These are phyloP conservation scores for Mychonastes homosphaera DNA, from an alignment of 139 green algal species.

Conservation along the genomic window DNA sequence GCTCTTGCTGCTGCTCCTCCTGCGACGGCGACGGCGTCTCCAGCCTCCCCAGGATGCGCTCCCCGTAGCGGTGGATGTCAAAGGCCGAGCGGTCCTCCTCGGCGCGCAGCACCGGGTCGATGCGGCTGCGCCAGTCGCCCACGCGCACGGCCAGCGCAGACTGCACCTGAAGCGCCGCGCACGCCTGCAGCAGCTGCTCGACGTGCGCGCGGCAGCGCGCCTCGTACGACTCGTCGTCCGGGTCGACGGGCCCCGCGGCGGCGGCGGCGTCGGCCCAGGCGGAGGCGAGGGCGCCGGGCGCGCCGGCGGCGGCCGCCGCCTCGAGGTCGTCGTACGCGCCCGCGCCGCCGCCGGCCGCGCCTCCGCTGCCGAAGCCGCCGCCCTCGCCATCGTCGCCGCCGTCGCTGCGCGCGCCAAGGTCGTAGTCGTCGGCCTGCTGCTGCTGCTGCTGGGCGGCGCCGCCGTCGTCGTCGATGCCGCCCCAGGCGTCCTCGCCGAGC, in stretches of 20 bases:
- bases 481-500: no score
- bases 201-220: constrained; percentile 4
- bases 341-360: no score
- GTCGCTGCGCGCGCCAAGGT: no score
- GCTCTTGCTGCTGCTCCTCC: constrained; percentile 1
- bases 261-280: not conserved
- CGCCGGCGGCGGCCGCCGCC: not conserved
- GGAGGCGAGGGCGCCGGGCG: not conserved
- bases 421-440: constrained; percentile 10
- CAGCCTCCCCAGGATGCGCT: constrained; percentile 30
- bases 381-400: not conserved
- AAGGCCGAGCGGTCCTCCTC: constrained; percentile 39
- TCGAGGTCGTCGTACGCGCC: not conserved
- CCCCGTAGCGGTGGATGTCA: constrained; percentile 52
- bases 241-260: not conserved
- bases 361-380: not conserved
- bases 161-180: constrained; percentile 33
- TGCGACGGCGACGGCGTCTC: not conserved
- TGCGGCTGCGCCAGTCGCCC: constrained; percentile 34
- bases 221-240: not conserved
- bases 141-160: constrained; percentile 41
- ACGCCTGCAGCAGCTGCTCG: constrained; percentile 3
- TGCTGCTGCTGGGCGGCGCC: constrained; percentile 6
- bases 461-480: no score
- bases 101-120: constrained; percentile 33